Evolutionary conservation across 2,329 filamentous ascomycete genomes (phyloP), one percentile per base, ranked within the genome.

Genomic region (Aureobasidium sp.): DNA sequence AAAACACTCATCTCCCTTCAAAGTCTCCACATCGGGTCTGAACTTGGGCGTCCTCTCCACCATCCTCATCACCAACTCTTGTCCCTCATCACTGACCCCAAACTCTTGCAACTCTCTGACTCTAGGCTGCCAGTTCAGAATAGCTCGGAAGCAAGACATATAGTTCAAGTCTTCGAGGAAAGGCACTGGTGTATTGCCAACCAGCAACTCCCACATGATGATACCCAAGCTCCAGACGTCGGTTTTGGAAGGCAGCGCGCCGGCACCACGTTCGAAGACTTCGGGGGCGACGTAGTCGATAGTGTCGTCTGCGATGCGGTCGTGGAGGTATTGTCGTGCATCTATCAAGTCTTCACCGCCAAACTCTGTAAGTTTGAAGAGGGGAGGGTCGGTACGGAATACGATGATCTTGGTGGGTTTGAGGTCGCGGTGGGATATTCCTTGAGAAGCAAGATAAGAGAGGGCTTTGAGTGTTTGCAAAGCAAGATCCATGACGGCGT

Each of bases 121-220:
- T 2, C 57, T 49, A 2, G 57, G 57, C 13, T 59, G 57, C 57
- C 57, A 59, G 15, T 59, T 59, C 45, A 59, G 13, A 25, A 59
- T 50, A 5, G 57, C 57, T 2, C 57, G 45, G 47, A 59, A 59
- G n/a, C 45, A 49, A 52, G 57, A 59, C 37, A 59, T 50, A 45
- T 59, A 59, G 9, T 29, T 59, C 36, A 59, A 15, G 2, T 59
- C 45, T 16, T 50, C 57, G 4, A 42, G 15, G 41, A 59, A 50
- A 0, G 34, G 45, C 2, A 59, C 37, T 5, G 94, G 94, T 5
- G 94, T 97, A 76, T 96, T 97, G 30, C 94, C 94, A 73, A 93
- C 97, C 41, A 99, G 84, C 93, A 99, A 97, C 81, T 99, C 94
- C 75, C 97, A 99, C 74, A 99, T 97, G 68, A 99, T 79, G 72